phyloP scores from a whole-genome alignment of 345 rosid species.

The Abelmoschus esculentus region DNA sequence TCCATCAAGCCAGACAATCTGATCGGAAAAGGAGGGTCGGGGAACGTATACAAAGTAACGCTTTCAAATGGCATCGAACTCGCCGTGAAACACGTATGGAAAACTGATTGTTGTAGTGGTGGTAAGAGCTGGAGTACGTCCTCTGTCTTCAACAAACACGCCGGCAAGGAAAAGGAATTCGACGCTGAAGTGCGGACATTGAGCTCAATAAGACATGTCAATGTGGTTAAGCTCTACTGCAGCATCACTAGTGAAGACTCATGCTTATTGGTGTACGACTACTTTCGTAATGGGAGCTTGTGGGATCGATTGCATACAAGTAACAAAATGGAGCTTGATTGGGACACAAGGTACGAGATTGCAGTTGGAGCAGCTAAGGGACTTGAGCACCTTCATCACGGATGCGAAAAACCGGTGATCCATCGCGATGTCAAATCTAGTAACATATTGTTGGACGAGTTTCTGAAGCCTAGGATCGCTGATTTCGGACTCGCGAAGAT shows the following conservation, averaged over 20 bases:
- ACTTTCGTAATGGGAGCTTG: slow-evolving; percentile 80
- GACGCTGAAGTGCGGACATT: slow-evolving; percentile 76
- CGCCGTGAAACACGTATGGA: slow-evolving; percentile 77
- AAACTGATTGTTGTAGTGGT: slow-evolving; percentile 21
- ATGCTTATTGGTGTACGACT: slow-evolving; percentile 85
- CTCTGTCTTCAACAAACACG: slow-evolving; percentile 48
- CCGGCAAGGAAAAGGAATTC: slow-evolving; percentile 49
- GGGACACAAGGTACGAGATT: slow-evolving; percentile 77
- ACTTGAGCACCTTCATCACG: slow-evolving; percentile 82
- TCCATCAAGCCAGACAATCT: slow-evolving; percentile 74
- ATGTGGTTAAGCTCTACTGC: slow-evolving; percentile 88
- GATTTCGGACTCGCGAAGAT: slow-evolving; percentile 97
- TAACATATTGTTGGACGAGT: slow-evolving; percentile 74
- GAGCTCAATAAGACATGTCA: slow-evolving; percentile 90
- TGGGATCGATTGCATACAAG: slow-evolving; percentile 74
- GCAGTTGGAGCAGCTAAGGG: slow-evolving; percentile 89
- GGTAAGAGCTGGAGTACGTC: slow-evolving; percentile 38
- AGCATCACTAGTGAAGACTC: slow-evolving; percentile 91
- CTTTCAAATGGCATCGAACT: slow-evolving; percentile 62
- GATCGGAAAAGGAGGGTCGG: slow-evolving; percentile 87
- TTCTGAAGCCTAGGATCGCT: slow-evolving; percentile 80
- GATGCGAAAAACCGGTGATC: slow-evolving; percentile 62
- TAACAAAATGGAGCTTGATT: slow-evolving; percentile 57
- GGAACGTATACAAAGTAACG: slow-evolving; percentile 63
- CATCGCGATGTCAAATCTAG: slow-evolving; percentile 86